These are phyloP conservation scores for Diaporthe caulivora DNA, from an alignment of 2,329 filamentous ascomycete species.

Conservation along the genomic window DNA sequence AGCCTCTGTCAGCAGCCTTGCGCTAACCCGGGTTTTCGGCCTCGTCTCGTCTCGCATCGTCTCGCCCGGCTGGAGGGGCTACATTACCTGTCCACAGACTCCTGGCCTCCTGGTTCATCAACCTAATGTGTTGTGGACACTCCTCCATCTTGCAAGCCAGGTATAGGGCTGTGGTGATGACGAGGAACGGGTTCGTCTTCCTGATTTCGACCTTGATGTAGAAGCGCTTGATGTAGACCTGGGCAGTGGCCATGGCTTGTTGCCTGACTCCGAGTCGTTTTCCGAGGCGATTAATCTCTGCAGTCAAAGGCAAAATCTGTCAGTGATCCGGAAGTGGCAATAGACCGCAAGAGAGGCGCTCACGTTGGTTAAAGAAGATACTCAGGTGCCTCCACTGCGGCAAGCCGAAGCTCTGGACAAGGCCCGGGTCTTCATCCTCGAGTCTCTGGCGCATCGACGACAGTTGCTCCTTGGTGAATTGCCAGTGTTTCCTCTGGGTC, in stretches of 20 bases:
- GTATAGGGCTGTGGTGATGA: constrained; percentile 94
- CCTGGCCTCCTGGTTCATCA: constrained; percentile 88
- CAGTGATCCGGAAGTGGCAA: background rate
- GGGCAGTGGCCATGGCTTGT: constrained; percentile 92
- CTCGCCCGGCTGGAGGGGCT: background rate
- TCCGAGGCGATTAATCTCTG: constrained; percentile 84
- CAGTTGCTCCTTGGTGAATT: constrained; percentile 86
- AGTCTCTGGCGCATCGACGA: constrained; percentile 80
- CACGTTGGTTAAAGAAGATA: constrained; percentile 94
- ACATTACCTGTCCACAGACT: constrained; percentile 79
- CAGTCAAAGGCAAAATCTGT: constrained; percentile 7
- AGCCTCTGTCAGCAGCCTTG: constrained; percentile 25
- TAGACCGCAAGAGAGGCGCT: constrained; percentile 48
- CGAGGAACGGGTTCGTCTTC: constrained; percentile 91
- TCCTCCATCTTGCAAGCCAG: constrained; percentile 99
- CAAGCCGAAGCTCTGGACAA: constrained; percentile 84
- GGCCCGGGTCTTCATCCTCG: constrained; percentile 79
- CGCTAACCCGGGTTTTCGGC: background rate
- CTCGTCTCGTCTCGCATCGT: background rate
- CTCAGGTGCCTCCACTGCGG: constrained; percentile 85
- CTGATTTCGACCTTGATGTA: constrained; percentile 92
- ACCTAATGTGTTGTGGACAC: constrained; percentile 93
- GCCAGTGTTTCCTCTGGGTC: constrained; percentile 90
- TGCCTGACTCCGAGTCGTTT: constrained; percentile 89
- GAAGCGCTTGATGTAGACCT: constrained; percentile 94